These are phyloP conservation scores for Sanghuangporus weigelae DNA, from an alignment of 1,284 basidiomycete species.

Conservation along the genomic window DNA sequence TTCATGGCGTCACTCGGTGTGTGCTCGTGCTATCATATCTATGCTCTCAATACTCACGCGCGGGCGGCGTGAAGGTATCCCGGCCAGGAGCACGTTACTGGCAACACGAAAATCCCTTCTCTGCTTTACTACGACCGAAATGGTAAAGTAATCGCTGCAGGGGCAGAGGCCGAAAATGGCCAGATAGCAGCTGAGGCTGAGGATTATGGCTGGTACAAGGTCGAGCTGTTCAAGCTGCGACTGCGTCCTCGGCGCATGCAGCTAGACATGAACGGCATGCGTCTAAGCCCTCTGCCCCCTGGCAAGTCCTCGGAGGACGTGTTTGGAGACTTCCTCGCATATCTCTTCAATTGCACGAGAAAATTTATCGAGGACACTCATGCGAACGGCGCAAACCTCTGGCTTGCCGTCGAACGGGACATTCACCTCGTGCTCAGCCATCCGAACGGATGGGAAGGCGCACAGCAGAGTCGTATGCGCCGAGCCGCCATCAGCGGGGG, in stretches of 20 bases:
- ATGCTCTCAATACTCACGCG: background rate
- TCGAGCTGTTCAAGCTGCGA: slow-evolving; percentile 74
- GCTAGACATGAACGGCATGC: slow-evolving; percentile 76
- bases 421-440: slow-evolving; percentile 71
- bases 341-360: slow-evolving; percentile 65
- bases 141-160: slow-evolving; percentile 61
- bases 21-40: slow-evolving; percentile 11
- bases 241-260: slow-evolving; percentile 69
- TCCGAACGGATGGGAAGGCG: slow-evolving; percentile 79
- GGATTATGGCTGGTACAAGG: slow-evolving; percentile 68
- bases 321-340: slow-evolving; percentile 71
- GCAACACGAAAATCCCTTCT: slow-evolving; percentile 76
- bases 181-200: slow-evolving; percentile 58
- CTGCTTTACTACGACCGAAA: slow-evolving; percentile 63
- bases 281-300: slow-evolving; percentile 57
- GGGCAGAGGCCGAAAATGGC: slow-evolving; percentile 65
- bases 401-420: slow-evolving; percentile 58
- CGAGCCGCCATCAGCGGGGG: slow-evolving; percentile 61
- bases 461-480: slow-evolving; percentile 73
- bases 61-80: slow-evolving; percentile 48
- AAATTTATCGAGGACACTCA: slow-evolving; percentile 73
- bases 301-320: slow-evolving; percentile 63
- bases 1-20: slow-evolving; percentile 67
- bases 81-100: slow-evolving; percentile 78
- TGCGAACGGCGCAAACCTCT: slow-evolving; percentile 57